A percentile compares a stretch with the other conserved stretches of the same genome.
Evolutionary conservation across 352 stramenopile genomes (phyloP).

Genomic region (Globisporangium sylvaticum): DNA sequence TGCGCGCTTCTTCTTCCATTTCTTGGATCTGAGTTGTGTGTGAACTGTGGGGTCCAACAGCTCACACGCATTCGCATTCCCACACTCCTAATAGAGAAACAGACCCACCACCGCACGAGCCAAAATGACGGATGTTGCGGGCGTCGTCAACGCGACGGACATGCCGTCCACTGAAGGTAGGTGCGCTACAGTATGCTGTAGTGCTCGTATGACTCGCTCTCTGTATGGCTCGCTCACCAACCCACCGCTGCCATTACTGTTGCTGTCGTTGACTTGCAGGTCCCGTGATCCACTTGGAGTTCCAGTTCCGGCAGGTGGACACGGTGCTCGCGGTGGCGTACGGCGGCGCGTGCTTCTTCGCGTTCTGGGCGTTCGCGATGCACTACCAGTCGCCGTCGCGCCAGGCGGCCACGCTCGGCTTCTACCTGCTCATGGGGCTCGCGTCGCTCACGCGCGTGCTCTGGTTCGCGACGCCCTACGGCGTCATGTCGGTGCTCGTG

Average conservation of each 20-base stretch:
- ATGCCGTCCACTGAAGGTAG: slow-evolving; percentile 16
- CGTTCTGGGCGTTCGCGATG: slow-evolving; percentile 75
- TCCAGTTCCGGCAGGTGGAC: slow-evolving; percentile 78
- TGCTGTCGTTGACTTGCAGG: slow-evolving; percentile 14
- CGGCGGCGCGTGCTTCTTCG: slow-evolving; percentile 72
- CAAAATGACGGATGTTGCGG: not conserved
- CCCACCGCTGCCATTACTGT: not conserved
- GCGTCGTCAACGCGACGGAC: not conserved
- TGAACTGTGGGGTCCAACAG: not conserved
- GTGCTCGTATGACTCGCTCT: not conserved
- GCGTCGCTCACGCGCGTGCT: slow-evolving; percentile 56
- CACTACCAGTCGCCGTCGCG: slow-evolving; percentile 52
- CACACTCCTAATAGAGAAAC: not conserved
- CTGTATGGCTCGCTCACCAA: not conserved
- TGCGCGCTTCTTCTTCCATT: not conserved
- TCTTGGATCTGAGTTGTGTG: not conserved
- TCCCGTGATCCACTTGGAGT: slow-evolving; percentile 69
- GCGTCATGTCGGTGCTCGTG: slow-evolving; percentile 62
- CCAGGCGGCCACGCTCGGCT: slow-evolving; percentile 71
- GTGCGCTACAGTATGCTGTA: not conserved
- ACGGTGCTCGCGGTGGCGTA: slow-evolving; percentile 73
- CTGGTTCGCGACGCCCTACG: slow-evolving; percentile 78
- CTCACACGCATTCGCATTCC: too few species aligned
- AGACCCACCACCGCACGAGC: not conserved
- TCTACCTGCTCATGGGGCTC: slow-evolving; percentile 75